A percentile compares a stretch with the other conserved stretches of the same genome.
Conservation (phyloP, 2,329 filamentous ascomycete genomes). For the Exophiala aquamarina region DNA sequence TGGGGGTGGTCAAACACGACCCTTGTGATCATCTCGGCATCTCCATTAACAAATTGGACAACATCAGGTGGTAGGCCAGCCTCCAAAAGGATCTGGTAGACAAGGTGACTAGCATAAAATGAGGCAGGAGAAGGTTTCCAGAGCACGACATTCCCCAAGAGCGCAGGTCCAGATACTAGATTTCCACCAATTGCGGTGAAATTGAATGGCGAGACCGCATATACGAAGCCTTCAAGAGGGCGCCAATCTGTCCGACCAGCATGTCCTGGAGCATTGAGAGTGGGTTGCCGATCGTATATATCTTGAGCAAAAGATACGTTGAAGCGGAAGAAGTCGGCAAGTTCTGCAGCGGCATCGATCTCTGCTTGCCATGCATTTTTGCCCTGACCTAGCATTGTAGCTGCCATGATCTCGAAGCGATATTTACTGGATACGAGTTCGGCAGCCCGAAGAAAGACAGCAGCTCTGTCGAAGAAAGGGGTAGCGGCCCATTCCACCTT, state of each 20-base stretch:
- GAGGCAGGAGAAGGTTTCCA: constrained; percentile 42
- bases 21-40: constrained; percentile 38
- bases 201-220: constrained; percentile 45
- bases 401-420: constrained; percentile 37
- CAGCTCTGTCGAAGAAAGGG: constrained; percentile 38
- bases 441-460: constrained; percentile 38
- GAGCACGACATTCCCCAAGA: constrained; percentile 44
- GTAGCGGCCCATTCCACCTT: constrained; percentile 36
- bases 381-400: constrained; percentile 44
- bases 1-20: constrained; percentile 36
- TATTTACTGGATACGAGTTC: constrained; percentile 33
- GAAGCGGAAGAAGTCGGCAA: constrained; percentile 40
- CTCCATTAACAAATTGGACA: constrained; percentile 41
- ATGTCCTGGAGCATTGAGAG: constrained; percentile 26
- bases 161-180: constrained; percentile 36
- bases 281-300: constrained; percentile 39
- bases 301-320: constrained; percentile 36
- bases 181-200: constrained; percentile 44
- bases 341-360: constrained; percentile 39
- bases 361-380: constrained; percentile 44
- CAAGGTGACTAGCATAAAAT: constrained; percentile 37
- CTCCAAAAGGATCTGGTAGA: constrained; percentile 43
- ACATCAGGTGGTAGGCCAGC: constrained; percentile 41
- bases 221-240: constrained; percentile 45
- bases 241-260: constrained; percentile 35